Conservation (phyloP, 2,329 filamentous ascomycete genomes). For the Phaeosphaeriaceae sp. region DNA sequence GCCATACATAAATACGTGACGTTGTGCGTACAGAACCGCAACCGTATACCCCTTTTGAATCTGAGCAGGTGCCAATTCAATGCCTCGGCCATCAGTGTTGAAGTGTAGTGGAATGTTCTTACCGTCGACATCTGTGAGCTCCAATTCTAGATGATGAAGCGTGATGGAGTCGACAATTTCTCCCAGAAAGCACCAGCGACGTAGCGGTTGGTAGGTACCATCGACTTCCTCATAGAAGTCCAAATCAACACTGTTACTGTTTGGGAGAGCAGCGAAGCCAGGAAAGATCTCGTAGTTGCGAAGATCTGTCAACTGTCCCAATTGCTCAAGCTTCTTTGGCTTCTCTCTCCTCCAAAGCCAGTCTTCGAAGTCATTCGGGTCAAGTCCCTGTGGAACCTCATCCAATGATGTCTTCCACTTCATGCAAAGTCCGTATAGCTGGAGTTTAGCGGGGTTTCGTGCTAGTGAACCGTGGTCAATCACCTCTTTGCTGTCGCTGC, state of each 20-base stretch:
- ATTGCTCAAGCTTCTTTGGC: conserved; percentile 14
- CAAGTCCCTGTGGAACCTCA: conserved; percentile 19
- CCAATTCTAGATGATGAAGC: conserved; percentile 28
- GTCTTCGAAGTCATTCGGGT: conserved; percentile 25
- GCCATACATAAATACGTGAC: conserved; percentile 14
- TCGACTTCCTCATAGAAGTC: too few relatives aligned
- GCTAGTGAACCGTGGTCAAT: conserved; percentile 15
- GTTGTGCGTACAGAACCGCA: conserved; percentile 17
- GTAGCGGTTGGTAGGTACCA: conserved; percentile 17
- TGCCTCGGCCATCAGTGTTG: conserved; percentile 30
- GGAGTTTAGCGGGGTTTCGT: conserved; percentile 14
- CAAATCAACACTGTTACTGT: conserved; percentile 5
- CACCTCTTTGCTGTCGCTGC: conserved; percentile 28
- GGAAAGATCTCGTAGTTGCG: conserved; percentile 23
- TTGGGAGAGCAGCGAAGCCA: conserved; percentile 24
- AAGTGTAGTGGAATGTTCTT: conserved; percentile 34
- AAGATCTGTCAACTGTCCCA: conserved; percentile 21
- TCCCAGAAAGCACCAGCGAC: conserved; percentile 29
- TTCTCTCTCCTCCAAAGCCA: conserved; percentile 34
- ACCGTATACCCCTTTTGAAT: conserved; percentile 29
- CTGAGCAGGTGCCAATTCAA: conserved; percentile 24
- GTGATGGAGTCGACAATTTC: conserved; percentile 27
- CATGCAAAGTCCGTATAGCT: conserved; percentile 24
- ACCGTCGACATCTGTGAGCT: conserved; percentile 31
- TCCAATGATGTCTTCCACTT: conserved; percentile 27